Base-by-base conservation (phyloP, 75 land plant genomes). In the Sequoia sempervirens region DNA sequence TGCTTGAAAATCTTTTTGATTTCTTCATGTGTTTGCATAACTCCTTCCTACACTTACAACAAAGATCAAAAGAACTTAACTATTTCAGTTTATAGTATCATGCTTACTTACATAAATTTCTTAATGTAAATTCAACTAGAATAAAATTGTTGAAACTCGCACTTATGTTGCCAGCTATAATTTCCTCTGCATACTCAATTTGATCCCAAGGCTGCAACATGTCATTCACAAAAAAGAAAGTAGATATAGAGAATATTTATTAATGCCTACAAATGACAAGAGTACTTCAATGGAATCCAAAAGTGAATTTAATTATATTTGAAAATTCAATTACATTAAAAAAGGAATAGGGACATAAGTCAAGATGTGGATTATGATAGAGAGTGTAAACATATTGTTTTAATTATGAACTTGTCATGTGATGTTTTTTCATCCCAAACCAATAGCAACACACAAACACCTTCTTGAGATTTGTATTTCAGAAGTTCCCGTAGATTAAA, bases 361-460 rank as follows among this genome's bases (percentile, higher is more conserved):
- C 73, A 69, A 69, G 36, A 69, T 14, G 73, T 69, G n/a, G 28
- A 78, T 41, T 75, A 26, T n/a, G 28, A 45, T 43, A 7, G 23
- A 78, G 50, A 45, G 50, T 23, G 32, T 78, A 50, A 80, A 30
- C 90, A 32, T 90, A 94, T 94, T 87, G 92, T 91, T 14, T 88
- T 87, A 43, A 92, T 36, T 36, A 89, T 66, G 81, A 90, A 89
- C 53, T 87, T 93, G 81, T 83, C 86, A 66, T 97, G 97, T 5
- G 99, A 97, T 76, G 98, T 97, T 87, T 94, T 93, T 84, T 97
- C 99, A 87, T 97, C 96, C 98, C 98, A 97, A 78, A 95, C 95
- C 66, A 97, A 70, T 85, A 97, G 81, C 80, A 93, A 84, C 82
- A 97, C 96, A 13, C 98, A 74, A 17, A 97, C 98, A 13, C 95